Evolutionary conservation across 192 early-diverging fungal species (phyloP), one percentile per base, ranked within the genome.

Genomic region (Coemansia sp.): DNA sequence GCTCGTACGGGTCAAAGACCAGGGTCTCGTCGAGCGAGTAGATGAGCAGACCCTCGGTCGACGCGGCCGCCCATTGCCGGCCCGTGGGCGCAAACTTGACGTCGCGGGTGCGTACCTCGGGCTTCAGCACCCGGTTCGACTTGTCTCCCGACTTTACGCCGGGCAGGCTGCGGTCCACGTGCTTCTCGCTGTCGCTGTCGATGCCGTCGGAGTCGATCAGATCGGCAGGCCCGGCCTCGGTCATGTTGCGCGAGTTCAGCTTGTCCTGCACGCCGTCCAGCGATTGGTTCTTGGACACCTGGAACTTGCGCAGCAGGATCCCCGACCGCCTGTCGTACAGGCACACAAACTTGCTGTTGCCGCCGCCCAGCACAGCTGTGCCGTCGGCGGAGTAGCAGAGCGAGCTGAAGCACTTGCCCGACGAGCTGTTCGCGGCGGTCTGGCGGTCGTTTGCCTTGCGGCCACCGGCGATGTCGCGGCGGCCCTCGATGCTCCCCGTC

Each of bases 1-100:
- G 86, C 78, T 99, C 95, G 73, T 95, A 98, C 21, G 98, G 98
- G 74, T 99, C 98, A 70, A 99, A 99, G 52, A 90, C 58, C 21
- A 98, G 78, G 2, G 84, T 83, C 44, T 98, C 92, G 66, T 99
- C 98, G 31, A 99, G 77, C 14, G 94, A 91, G 80, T 98, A 99
- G 45, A 99, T 87, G 54, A 98, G 60, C 24, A 99, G 75, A 7
- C 98, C 98, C 56, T 99, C 94, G 5, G 95, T 98, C 12, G 95
- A 88, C 7, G 95, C 95, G 0, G 95, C 91, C 1, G 94, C 94
- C 94, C 94, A 99, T 22, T 93, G 86, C 25, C 93, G 84, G 19
- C 94, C 94, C 0, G 93, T 98, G 29, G 96, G 96, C 1, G 96
- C 87, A 77, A 99, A 99, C 19, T 86, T 79, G 9, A 99, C 91